phyloP scores from a whole-genome alignment of 2,329 filamentous ascomycete genomes.

The Neofusicoccum laricinum region DNA sequence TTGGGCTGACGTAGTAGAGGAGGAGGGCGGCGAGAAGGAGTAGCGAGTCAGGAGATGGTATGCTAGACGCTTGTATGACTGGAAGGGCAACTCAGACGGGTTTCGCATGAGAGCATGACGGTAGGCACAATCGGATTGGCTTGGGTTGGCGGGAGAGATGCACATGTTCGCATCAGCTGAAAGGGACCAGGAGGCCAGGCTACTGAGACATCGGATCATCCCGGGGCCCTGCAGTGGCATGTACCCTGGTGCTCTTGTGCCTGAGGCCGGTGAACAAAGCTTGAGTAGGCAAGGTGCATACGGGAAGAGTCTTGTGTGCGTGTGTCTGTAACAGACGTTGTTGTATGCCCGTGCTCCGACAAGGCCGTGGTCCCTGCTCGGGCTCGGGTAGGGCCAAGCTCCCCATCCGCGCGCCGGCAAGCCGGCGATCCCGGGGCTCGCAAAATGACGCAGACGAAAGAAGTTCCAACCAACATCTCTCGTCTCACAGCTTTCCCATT shows the following conservation, averaged over 20 bases:
- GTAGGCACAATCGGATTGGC: neutral
- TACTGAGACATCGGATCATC: slow-evolving; percentile 5
- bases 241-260: neutral
- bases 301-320: neutral
- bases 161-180: slow-evolving; percentile 8
- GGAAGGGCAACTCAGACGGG: neutral
- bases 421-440: neutral
- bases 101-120: neutral
- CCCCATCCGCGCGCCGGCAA: neutral
- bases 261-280: neutral
- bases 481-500: neutral
- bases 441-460: slow-evolving; percentile 17
- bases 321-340: neutral
- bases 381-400: neutral
- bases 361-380: neutral
- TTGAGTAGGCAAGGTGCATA: neutral
- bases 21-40: slow-evolving; percentile 21
- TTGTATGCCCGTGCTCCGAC: neutral
- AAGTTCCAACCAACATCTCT: neutral
- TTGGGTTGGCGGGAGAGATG: neutral
- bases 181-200: neutral
- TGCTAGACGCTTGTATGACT: slow-evolving; percentile 6
- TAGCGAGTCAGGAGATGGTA: neutral
- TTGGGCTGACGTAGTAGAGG: slow-evolving; percentile 25
- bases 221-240: neutral